These are phyloP conservation scores for Penicilliopsis zonata DNA, from an alignment of 495 filamentous ascomycete species.

Conservation along the genomic window DNA sequence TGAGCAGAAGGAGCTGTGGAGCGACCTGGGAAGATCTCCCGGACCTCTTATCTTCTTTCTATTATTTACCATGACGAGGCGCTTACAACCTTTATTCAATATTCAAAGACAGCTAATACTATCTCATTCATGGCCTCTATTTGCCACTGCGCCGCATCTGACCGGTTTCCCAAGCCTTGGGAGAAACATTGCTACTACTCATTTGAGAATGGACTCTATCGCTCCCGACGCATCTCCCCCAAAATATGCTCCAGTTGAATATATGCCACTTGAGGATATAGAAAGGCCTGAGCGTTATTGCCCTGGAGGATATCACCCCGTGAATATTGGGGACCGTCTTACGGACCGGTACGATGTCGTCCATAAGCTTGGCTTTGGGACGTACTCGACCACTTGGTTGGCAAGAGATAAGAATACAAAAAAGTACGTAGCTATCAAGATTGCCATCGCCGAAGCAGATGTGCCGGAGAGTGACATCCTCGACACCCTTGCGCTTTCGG, in stretches of 20 bases:
- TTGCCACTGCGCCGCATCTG: no score
- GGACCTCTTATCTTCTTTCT: no score
- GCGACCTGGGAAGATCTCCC: no score
- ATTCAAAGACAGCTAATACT: no score
- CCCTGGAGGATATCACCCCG: slow-evolving; percentile 24
- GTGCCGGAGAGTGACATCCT: not conserved
- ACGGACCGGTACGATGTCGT: slow-evolving; percentile 31
- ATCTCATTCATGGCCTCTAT: no score
- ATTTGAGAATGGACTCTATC: not conserved
- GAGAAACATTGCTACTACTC: no score
- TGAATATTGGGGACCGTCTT: slow-evolving; percentile 30
- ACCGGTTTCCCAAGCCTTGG: no score
- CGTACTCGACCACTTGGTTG: slow-evolving; percentile 36
- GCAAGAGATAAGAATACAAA: slow-evolving; percentile 14
- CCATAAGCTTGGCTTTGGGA: slow-evolving; percentile 38
- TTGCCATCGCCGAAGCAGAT: slow-evolving; percentile 4
- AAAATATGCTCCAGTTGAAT: not conserved
- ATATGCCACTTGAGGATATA: not conserved
- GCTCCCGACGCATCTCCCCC: not conserved
- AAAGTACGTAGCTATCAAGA: slow-evolving; percentile 11
- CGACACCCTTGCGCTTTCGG: not conserved
- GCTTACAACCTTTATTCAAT: no score
- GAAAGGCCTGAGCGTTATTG: slow-evolving; percentile 1
- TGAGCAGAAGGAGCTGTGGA: no score
- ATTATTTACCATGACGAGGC: no score